Conservation (phyloP, 306 rosid species). For the Lablab purpureus region DNA sequence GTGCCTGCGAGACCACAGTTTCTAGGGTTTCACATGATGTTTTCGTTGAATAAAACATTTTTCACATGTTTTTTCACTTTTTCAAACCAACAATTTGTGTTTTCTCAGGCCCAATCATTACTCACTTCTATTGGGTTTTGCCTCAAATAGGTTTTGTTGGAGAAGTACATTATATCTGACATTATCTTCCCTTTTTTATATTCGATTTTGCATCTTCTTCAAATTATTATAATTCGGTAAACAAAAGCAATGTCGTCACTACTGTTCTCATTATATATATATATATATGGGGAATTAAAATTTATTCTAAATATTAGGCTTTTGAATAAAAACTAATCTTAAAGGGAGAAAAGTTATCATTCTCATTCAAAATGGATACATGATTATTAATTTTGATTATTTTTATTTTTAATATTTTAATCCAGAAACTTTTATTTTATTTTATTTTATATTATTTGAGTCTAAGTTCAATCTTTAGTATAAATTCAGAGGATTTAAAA, state of each 20-base stretch:
- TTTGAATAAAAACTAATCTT: too few species aligned
- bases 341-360: too few species aligned
- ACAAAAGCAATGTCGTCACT: not conserved
- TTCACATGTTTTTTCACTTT: conserved; percentile 26
- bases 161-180: not conserved
- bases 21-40: not conserved
- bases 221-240: not conserved
- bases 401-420: too few species aligned
- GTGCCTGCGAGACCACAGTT: not conserved
- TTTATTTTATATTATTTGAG: too few species aligned
- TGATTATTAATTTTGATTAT: too few species aligned
- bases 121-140: not conserved
- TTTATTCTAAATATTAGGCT: too few species aligned
- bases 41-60: conserved; percentile 7
- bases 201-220: not conserved
- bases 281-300: too few species aligned
- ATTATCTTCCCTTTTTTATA: not conserved
- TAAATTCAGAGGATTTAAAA: too few species aligned
- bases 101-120: conserved; percentile 35
- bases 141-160: not conserved
- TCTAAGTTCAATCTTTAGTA: too few species aligned
- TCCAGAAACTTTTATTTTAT: too few species aligned
- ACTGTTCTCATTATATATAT: too few species aligned
- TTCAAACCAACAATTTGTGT: not conserved
- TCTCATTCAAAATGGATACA: too few species aligned